Base-by-base conservation (phyloP, 73 alveolate species). In the Paraurostyla sp. region DNA sequence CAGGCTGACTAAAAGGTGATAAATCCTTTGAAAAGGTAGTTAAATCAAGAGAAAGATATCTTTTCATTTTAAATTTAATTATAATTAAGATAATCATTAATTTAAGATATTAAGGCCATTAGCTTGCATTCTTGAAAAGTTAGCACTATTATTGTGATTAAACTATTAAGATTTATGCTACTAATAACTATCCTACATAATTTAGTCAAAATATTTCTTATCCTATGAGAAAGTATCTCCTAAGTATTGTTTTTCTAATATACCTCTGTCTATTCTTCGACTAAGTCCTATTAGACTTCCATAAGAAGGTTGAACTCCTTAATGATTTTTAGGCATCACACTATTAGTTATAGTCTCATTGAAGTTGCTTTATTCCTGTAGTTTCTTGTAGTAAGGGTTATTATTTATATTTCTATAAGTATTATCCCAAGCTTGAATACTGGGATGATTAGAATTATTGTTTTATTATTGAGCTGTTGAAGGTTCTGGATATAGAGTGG, bases 261-360 rank as follows among this genome's bases (percentile, higher is more conserved):
- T 65, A 2, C 82, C 82, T 6, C 41, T 9, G 36, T 65, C 82
- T 6, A 65, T 65, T 65, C 82, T 3, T 40, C 82, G 35, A 40
- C 82, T 65, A 15, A 65, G 25, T 32, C 82, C 82, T 13, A 65
- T 65, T 22, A 65, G 38, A 65, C 82, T 65, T 32, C 82, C 82
- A 40, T 65, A 65, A 1, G 82, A 65, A 9, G 82, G 59, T 35
- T 58, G 32, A n/a, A 40, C 41, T 1, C 25, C 82, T 0, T 32
- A 3, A 6, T 33, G 13, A n/a, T n/a, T n/a, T n/a, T n/a, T n/a
- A n/a, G n/a, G n/a, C n/a, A n/a, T n/a, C n/a, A n/a, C n/a, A n/a
- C n/a, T n/a, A n/a, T n/a, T n/a, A n/a, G n/a, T n/a, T n/a, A n/a
- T n/a, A n/a, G n/a, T n/a, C n/a, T n/a, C n/a, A n/a, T n/a, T n/a